Base-by-base conservation (phyloP, 305 asterid genomes). In the Galium porrigens region DNA sequence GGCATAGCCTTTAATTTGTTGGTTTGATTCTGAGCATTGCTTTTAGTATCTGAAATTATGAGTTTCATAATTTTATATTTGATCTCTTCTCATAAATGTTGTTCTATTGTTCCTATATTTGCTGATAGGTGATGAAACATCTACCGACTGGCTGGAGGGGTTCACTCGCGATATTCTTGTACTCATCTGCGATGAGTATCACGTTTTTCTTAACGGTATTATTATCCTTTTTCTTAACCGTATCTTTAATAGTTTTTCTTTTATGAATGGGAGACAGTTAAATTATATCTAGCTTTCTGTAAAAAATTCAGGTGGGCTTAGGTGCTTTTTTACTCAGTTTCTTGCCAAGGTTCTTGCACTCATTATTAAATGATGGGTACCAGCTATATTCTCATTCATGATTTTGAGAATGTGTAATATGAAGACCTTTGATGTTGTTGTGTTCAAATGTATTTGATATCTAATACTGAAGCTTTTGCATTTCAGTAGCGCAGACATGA, bases 91-190 rank as follows among this genome's bases (percentile, higher is more conserved):
- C 22, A 22, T 22, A 22, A 22, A 22, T 22, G 22, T 22, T 22
- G 22, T 22, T 3, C 9, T 2, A 15, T 57, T 66, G 57, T 67
- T 9, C 33, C 46, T 63, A n/a, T 70, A 15, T 65, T 29, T 58
- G 15, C 52, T 70, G 64, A 72, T 86, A 89, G 97, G 99, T 97
- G 64, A 92, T 89, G 99, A 89, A 78, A 83, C 87, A 87, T 77
- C 96, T 92, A 77, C 99, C 99, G 68, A 79, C 94, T 70, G 95
- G 97, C 59, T 81, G 85, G 70, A 86, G 81, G 69, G 78, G 82
- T 73, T 84, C 97, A 22, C 78, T 92, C 64, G 96, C 84, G 22
- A 74, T 92, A 67, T 65, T 89, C 62, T 8, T 88, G 34, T 92
- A 92, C 76, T 85, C 96, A 29, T 85, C 84, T 78, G 68, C 81